phyloP scores from a whole-genome alignment of 768 basidiomycete species.

The Hygrophorus pudorinus region DNA sequence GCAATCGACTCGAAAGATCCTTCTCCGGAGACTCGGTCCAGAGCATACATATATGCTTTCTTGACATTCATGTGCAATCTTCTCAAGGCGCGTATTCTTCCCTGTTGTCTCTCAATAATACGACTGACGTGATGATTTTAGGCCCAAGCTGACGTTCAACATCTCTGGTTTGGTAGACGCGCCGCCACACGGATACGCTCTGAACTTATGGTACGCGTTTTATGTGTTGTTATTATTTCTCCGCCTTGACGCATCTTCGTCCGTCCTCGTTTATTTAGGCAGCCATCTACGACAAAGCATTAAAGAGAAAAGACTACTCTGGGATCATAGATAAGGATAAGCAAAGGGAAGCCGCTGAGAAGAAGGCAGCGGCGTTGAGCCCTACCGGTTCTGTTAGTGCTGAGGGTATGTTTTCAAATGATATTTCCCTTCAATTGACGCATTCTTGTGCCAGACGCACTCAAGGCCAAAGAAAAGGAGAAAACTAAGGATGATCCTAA shows the following conservation, averaged over 20 bases:
- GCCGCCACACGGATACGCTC: slow-evolving; percentile 61
- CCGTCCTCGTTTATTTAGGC: slow-evolving; percentile 48
- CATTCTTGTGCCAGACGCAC: slow-evolving; percentile 15
- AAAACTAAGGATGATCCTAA: slow-evolving; percentile 46
- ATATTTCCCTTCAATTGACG: background rate
- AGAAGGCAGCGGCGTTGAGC: slow-evolving; percentile 24
- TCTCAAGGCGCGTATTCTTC: slow-evolving; percentile 31
- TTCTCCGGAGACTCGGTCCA: slow-evolving; percentile 39
- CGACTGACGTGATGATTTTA: slow-evolving; percentile 12
- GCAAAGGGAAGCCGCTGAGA: slow-evolving; percentile 19
- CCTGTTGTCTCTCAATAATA: background rate
- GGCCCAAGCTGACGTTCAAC: slow-evolving; percentile 61
- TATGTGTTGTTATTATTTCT: no score
- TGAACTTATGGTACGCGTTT: slow-evolving; percentile 39
- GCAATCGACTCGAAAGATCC: slow-evolving; percentile 34
- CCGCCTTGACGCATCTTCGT: no score
- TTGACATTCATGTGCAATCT: slow-evolving; percentile 58
- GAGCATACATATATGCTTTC: slow-evolving; percentile 72
- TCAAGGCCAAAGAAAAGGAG: slow-evolving; percentile 24
- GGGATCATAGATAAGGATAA: slow-evolving; percentile 54
- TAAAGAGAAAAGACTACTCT: slow-evolving; percentile 76
- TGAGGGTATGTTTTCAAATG: background rate
- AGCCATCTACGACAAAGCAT: slow-evolving; percentile 78
- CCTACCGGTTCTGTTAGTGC: slow-evolving; percentile 36
- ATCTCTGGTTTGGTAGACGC: slow-evolving; percentile 76